phyloP scores from a whole-genome alignment of 225 moss, liverwort and hornwort species.

The Polytrichum commune region DNA sequence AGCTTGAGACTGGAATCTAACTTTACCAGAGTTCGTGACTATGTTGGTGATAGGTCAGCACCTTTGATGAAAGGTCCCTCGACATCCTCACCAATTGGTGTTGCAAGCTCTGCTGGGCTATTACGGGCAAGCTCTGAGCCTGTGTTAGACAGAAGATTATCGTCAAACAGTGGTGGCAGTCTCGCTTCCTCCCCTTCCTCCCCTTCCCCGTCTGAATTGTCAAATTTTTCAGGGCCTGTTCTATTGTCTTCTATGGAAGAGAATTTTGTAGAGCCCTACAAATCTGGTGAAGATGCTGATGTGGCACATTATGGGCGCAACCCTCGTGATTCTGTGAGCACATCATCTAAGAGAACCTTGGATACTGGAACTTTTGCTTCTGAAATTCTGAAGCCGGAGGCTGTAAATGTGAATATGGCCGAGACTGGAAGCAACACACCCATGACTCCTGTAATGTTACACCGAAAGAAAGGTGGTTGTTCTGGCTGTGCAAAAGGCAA shows the following conservation, averaged over 20 bases:
- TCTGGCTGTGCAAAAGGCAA: conserved; percentile 68
- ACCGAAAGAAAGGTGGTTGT: conserved; percentile 77
- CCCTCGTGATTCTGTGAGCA: conserved; percentile 8
- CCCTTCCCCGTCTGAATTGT: conserved; percentile 17
- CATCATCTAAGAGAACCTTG: conserved; percentile 20
- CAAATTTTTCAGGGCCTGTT: conserved; percentile 17
- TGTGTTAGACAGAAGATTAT: not conserved
- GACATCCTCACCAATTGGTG: conserved; percentile 8
- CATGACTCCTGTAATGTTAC: conserved; percentile 26
- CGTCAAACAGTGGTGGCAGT: not conserved
- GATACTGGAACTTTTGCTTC: conserved; percentile 9
- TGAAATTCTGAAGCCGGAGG: conserved; percentile 13
- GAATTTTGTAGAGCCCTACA: not conserved
- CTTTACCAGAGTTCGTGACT: not conserved
- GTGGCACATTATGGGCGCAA: conserved; percentile 10
- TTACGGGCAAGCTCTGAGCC: conserved; percentile 10
- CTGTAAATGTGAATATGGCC: conserved; percentile 39
- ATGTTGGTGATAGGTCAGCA: conserved; percentile 1
- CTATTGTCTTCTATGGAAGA: conserved; percentile 18
- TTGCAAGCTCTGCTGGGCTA: conserved; percentile 12
- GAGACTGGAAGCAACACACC: conserved; percentile 22
- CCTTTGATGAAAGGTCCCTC: conserved; percentile 9
- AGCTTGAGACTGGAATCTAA: not conserved
- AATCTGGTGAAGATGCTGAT: conserved; percentile 19
- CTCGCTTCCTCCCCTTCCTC: conserved; percentile 7